Base-by-base conservation (phyloP, 768 basidiomycete genomes). In the Leucosporidium creatinivorum region DNA sequence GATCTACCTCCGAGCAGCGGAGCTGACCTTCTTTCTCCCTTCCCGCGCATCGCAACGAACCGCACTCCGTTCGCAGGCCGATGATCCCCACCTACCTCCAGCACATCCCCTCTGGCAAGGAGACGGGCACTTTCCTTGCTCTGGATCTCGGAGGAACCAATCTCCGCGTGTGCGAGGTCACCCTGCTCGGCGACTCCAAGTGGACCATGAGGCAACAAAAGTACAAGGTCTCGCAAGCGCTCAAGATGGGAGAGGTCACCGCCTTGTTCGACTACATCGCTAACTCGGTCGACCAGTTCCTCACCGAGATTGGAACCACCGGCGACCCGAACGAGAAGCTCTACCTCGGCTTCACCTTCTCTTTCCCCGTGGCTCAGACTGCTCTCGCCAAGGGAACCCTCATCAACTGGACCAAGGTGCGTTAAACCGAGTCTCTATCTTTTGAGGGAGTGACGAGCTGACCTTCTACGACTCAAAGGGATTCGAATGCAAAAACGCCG, bases 131-230 rank as follows among this genome's bases (percentile, higher is more conserved):
- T 9, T 99, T 96, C 79, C 85, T 98, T 62, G 93, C 96, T 6
- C 83, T 98, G 25, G 94, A 99, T 81, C 84, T 99, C 25, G 96
- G 96, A 50, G 96, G 96, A 64, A 99, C 96, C 28, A 99, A 99
- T 77, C 83, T 99, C 89, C 96, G 79, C 77, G 89, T 81, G 36
- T 73, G 73, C 67, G 66, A 97, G 78, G 91, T 98, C 58, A 83
- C 86, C 36, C 82, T 99, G n/a, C 83, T 88, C 60, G 96, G 96
- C 44, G 83, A 96, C 79, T 85, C 90, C 73, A 87, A 89, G 23
- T 98, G 98, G 80, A 84, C 83, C 55, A 82, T 99, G 66, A 87
- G 87, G 70, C 93, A 97, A 79, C 89, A 97, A 76, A 98, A 98
- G 78, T 99, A 93, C 81, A 91, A 88, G 77, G 92, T 99, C 19